Evolutionary conservation across 345 rosid genomes (phyloP).

Genomic region (Syzygium aqueum): DNA sequence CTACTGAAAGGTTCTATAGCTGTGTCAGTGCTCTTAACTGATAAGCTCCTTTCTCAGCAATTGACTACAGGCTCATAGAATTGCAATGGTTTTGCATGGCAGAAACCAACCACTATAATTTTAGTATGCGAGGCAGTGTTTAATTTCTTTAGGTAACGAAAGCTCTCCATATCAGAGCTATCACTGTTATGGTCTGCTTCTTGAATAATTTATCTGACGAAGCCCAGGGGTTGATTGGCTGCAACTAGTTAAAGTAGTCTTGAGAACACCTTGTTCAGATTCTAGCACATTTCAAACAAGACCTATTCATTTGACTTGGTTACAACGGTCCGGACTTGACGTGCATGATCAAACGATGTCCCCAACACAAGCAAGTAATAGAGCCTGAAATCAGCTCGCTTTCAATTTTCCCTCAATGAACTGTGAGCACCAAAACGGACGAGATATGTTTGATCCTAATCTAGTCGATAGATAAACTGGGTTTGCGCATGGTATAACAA

Average conservation of each 20-base stretch:
- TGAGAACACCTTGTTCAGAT: not conserved
- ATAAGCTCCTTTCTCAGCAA: not conserved
- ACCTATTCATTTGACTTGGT: not conserved
- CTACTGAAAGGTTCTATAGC: not conserved
- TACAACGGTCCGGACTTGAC: not conserved
- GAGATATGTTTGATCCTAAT: not conserved
- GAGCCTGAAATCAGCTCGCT: not conserved
- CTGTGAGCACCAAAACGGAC: not conserved
- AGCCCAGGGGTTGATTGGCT: not conserved
- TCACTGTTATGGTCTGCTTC: not conserved
- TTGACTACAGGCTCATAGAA: not conserved
- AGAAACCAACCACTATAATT: not conserved
- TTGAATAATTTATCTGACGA: accelerated
- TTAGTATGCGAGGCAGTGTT: not conserved
- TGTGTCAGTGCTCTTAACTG: not conserved
- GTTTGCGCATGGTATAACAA: not conserved
- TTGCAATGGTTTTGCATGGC: not conserved
- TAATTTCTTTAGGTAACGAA: not conserved
- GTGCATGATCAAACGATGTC: not conserved
- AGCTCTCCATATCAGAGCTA: not conserved
- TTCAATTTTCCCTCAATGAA: not conserved
- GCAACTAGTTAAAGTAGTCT: not conserved
- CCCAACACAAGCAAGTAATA: accelerated
- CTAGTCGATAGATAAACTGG: not conserved
- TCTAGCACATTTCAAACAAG: not conserved